Evolutionary conservation across 345 rosid species (phyloP).

Genomic region (Eucalyptus victrix): DNA sequence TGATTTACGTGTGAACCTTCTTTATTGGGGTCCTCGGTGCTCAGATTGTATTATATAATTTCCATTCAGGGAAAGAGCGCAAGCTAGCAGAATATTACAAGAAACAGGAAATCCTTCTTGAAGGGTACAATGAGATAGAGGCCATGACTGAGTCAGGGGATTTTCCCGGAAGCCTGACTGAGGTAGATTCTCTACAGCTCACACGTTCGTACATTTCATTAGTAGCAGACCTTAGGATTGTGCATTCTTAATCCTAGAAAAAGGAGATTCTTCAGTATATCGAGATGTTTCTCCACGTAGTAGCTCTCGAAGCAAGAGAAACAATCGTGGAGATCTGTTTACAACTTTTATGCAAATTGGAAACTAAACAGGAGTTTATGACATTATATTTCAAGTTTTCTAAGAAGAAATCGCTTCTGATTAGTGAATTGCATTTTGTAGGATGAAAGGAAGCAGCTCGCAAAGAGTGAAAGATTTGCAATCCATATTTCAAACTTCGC

Average conservation of each 20-base stretch:
- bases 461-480: conserved; percentile 56
- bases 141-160: conserved; percentile 36
- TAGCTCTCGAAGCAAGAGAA: not conserved
- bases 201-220: not conserved
- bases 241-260: not conserved
- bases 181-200: conserved; percentile 16
- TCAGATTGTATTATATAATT: not conserved
- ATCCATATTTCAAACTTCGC: conserved; percentile 42
- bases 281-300: not conserved
- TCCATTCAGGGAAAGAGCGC: conserved; percentile 39
- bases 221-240: not conserved
- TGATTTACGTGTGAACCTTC: not conserved
- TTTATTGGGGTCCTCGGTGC: not conserved
- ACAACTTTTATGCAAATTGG: not conserved
- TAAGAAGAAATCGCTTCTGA: not conserved
- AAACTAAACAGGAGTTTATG: not conserved
- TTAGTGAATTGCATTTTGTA: not conserved
- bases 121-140: conserved; percentile 68
- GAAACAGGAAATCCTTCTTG: conserved; percentile 66
- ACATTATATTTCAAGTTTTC: not conserved
- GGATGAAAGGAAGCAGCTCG: conserved; percentile 69
- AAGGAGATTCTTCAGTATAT: not conserved
- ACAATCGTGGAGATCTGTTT: not conserved
- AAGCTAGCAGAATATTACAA: conserved; percentile 72
- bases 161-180: conserved; percentile 41